phyloP scores from a whole-genome alignment of 768 basidiomycete genomes.

The Termitomyces heimii region DNA sequence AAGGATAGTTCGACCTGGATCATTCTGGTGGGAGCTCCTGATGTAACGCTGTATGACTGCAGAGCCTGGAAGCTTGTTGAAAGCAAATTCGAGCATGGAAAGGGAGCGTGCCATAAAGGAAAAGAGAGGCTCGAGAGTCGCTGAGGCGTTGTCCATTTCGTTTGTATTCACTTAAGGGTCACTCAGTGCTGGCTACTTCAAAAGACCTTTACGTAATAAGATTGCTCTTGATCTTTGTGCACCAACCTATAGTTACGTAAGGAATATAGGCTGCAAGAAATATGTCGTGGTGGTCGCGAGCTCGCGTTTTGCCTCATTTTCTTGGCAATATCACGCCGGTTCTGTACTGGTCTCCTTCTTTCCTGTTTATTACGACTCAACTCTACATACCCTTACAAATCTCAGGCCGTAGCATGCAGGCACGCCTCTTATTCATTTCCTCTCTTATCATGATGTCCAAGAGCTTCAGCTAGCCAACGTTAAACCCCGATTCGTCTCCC shows the following conservation, averaged over 20 bases:
- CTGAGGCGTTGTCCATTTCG: constrained; percentile 26
- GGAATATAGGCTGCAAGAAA: background rate
- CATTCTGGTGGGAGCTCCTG: constrained; percentile 92
- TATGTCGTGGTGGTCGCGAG: constrained; percentile 7
- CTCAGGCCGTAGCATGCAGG: constrained; percentile 72
- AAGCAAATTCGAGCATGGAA: constrained; percentile 53
- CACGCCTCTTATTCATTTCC: constrained; percentile 20
- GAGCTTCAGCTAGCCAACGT: constrained; percentile 45
- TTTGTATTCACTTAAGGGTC: background rate
- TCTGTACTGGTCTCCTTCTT: constrained; percentile 57
- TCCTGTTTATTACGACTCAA: constrained; percentile 40
- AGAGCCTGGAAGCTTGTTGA: constrained; percentile 76
- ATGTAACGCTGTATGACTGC: constrained; percentile 86
- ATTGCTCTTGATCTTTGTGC: background rate
- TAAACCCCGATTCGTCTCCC: constrained; percentile 65
- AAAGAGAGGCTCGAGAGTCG: constrained; percentile 47
- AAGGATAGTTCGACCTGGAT: constrained; percentile 86
- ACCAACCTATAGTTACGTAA: background rate
- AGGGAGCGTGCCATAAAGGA: constrained; percentile 59
- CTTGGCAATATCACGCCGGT: constrained; percentile 15
- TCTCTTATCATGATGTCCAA: background rate
- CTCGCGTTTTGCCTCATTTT: background rate
- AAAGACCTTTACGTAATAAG: background rate
- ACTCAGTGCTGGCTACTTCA: background rate
- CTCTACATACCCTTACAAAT: constrained; percentile 49